Evolutionary conservation across 1,284 basidiomycete genomes (phyloP).

Genomic region (Xerocomus subilludens): DNA sequence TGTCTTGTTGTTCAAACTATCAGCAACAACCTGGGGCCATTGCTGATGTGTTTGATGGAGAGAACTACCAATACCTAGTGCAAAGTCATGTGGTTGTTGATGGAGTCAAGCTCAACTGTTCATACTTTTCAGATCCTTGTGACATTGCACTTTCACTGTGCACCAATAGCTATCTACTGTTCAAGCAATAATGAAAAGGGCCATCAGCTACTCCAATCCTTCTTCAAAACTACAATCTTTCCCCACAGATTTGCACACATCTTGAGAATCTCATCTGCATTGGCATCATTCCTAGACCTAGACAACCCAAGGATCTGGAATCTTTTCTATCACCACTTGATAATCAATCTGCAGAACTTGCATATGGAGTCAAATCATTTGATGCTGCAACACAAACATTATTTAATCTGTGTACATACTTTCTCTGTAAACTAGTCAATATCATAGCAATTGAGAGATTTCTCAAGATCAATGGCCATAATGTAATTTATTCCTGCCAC

Average conservation of each 20-base stretch:
- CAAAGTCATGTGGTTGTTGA: too few species aligned
- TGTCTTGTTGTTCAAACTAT: too few species aligned
- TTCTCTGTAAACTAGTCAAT: neutral
- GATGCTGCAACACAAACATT: neutral
- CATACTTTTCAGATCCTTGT: too few species aligned
- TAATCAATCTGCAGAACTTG: neutral
- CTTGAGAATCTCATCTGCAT: neutral
- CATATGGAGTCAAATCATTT: neutral
- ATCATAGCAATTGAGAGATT: slow-evolving; percentile 7
- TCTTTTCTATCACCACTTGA: neutral
- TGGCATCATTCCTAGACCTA: neutral
- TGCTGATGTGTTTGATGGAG: too few species aligned
- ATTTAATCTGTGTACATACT: neutral
- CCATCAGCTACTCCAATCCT: neutral
- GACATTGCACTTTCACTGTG: neutral
- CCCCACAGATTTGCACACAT: neutral
- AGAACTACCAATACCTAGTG: too few species aligned
- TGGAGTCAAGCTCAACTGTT: too few species aligned
- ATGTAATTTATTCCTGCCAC: neutral
- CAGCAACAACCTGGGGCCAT: too few species aligned
- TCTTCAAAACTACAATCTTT: neutral
- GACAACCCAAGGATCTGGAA: neutral
- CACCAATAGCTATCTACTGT: neutral
- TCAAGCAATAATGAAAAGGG: too few species aligned
- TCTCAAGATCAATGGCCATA: slow-evolving; percentile 7